phyloP scores from a whole-genome alignment of 2,329 filamentous ascomycete genomes.

The Colletotrichum sp. region DNA sequence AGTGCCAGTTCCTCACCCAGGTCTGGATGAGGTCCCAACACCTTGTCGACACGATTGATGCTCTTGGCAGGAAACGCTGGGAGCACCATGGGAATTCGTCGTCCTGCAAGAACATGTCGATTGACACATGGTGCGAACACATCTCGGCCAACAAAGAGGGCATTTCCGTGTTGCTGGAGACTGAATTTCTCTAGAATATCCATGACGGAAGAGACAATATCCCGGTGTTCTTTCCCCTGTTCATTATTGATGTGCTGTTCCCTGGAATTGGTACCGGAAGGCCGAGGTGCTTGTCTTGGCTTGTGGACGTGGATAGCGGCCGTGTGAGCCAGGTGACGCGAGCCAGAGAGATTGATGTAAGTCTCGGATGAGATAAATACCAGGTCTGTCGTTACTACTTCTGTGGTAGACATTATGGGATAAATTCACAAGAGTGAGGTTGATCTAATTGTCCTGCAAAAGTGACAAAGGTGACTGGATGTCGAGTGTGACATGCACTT shows the following conservation, averaged over 20 bases:
- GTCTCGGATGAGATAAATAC: neutral
- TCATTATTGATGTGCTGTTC: neutral
- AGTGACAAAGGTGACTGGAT: neutral
- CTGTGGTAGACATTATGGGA: neutral
- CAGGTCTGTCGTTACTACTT: neutral
- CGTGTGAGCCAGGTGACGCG: neutral
- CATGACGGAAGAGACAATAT: neutral
- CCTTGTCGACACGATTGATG: neutral
- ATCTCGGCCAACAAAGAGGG: neutral
- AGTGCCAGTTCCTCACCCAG: neutral
- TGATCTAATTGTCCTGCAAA: neutral
- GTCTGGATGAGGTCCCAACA: neutral
- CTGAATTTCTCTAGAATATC: neutral
- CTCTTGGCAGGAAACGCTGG: neutral
- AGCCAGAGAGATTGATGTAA: neutral
- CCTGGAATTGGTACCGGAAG: neutral
- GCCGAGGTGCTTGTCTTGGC: neutral
- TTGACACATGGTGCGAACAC: neutral
- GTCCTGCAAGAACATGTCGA: neutral
- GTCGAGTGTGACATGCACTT: neutral
- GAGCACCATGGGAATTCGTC: neutral
- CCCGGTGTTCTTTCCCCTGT: fast-evolving
- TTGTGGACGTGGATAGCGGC: neutral
- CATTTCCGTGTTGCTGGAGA: neutral
- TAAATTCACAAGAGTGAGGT: neutral